A percentile compares a stretch with the other conserved stretches of the same genome.
Conservation (phyloP, 2,329 filamentous ascomycete genomes). For the Akanthomyces lecanii region DNA sequence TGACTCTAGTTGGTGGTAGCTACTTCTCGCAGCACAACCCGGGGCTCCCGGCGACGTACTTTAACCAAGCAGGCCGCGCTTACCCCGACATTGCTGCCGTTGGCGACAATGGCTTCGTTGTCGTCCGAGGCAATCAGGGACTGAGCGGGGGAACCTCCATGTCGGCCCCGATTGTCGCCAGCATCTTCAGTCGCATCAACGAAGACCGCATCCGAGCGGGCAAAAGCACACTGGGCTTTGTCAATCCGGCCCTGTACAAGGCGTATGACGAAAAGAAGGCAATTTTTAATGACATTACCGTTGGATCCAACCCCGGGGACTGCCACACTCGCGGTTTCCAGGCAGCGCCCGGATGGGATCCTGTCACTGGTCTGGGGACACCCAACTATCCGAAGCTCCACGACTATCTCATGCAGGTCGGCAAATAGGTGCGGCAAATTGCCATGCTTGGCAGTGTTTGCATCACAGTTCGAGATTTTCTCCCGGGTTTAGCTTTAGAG, state of each 20-base stretch:
- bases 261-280: neutral
- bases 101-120: constrained; percentile 41
- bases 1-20: neutral
- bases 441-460: no score
- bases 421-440: no score
- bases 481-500: no score
- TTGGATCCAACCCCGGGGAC: neutral
- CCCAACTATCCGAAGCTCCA: neutral
- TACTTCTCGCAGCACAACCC: neutral
- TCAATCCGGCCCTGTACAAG: constrained; percentile 18
- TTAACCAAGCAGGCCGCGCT: constrained; percentile 39
- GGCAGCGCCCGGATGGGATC: neutral
- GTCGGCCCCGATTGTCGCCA: constrained; percentile 20
- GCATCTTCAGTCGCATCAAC: constrained; percentile 21
- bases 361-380: neutral
- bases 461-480: no score
- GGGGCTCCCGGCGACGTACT: constrained; percentile 19
- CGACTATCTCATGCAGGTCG: neutral
- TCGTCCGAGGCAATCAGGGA: constrained; percentile 28
- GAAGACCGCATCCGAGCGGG: constrained; percentile 23
- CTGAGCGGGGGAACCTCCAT: constrained; percentile 16
- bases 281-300: neutral
- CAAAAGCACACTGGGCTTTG: constrained; percentile 37
- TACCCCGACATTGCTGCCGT: constrained; percentile 40
- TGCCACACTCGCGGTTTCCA: neutral